Evolutionary conservation across 352 stramenopile genomes (phyloP), one percentile per base, ranked within the genome.

Genomic region (Globisporangium perplexum): DNA sequence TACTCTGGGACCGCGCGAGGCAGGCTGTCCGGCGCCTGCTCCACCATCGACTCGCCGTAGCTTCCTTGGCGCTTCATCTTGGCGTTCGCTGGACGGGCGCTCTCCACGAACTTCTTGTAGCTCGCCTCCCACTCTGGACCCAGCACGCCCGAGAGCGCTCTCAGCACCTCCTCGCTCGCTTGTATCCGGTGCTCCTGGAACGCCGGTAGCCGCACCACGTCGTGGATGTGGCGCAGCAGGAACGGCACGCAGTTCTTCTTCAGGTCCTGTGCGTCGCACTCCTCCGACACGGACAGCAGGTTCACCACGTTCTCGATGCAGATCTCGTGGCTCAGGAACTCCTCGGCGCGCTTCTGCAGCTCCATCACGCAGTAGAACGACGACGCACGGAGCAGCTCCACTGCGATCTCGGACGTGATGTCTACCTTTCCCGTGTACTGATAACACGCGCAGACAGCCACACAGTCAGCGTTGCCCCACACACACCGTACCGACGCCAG

Each of bases 351-450:
- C 67, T 93, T 93, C 45, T 93, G 85, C 22, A 95, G 66, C 67
- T 95, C 85, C 30, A 75, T 74, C 7, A 95, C 85, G 46, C 77
- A 88, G 53, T 95, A 95, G 50, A 84, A 86, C 17, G 83, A 88
- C 7, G 85, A 72, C 4, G 85, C 85, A 10, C 77, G 71, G 12
- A 95, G 61, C 48, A 95, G 62, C 36, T 95, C 83, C 59, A 90
- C 73, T n/a, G 85, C 77, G 43, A 92, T 81, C 44, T 89, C 72
- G 0, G 82, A 65, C 8, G 82, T 91, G 50, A 95, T 93, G 42
- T 86, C 65, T 20, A 95, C 83, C 56, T 92, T 89, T 51, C 84
- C 85, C 22, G 85, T 95, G 67, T 95, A 95, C 83, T 93, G 52
- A n/a, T 63, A 20, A 41, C 10, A 44, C 42, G 33, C 62, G 30